Conservation (phyloP, 2,329 filamentous ascomycete species). For the Bertia moriformis region DNA sequence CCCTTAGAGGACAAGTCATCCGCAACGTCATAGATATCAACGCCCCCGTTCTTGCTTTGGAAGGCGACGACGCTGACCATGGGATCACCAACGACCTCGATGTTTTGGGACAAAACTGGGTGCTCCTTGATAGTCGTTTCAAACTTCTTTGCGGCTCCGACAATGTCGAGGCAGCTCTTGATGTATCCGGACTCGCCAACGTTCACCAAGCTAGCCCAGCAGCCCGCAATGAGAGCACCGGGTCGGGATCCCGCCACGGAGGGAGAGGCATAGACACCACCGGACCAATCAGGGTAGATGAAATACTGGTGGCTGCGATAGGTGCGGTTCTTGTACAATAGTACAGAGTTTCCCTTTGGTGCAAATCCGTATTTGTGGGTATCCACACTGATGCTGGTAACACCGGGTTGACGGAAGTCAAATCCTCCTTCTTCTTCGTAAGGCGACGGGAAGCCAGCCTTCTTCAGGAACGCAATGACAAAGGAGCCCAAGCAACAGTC, state of each 20-base stretch:
- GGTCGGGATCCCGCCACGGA: conserved; percentile 83
- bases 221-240: conserved; percentile 85
- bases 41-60: conserved; percentile 44
- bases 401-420: conserved; percentile 85
- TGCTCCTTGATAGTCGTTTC: conserved; percentile 58
- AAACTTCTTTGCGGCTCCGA: conserved; percentile 74
- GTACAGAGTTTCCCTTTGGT: conserved; percentile 88
- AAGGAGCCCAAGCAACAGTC: conserved; percentile 97
- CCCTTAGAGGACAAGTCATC: conserved; percentile 73
- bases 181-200: conserved; percentile 82
- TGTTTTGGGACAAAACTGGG: conserved; percentile 53
- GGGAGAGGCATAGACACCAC: conserved; percentile 88
- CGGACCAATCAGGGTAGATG: conserved; percentile 84
- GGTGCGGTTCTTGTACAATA: conserved; percentile 70
- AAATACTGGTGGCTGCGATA: conserved; percentile 91
- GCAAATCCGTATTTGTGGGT: conserved; percentile 99
- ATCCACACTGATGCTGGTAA: conserved; percentile 89
- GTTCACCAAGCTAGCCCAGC: conserved; percentile 84
- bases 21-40: conserved; percentile 88
- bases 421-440: conserved; percentile 38
- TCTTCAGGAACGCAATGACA: conserved; percentile 78
- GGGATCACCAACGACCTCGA: conserved; percentile 70
- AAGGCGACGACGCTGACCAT: conserved; percentile 87
- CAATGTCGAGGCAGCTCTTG: conserved; percentile 72
- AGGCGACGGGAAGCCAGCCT: conserved; percentile 75